These are phyloP conservation scores for Populus hybrid DNA, from an alignment of 441 rosid species.

Conservation along the genomic window DNA sequence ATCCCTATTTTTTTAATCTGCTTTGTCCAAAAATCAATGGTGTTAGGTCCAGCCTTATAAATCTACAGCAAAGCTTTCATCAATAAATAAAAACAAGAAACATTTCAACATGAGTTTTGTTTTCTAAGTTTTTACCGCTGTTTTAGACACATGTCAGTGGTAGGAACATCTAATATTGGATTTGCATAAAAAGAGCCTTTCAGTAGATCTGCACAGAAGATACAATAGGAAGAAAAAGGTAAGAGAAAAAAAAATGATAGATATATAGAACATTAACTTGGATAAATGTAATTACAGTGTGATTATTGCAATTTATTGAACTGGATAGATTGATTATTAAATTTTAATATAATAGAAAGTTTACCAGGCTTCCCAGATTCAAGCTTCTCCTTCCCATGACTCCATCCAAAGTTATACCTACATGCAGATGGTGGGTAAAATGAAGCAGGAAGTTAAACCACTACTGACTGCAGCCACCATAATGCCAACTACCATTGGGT, in stretches of 20 bases:
- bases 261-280: neutral
- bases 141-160: constrained; percentile 46
- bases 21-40: neutral
- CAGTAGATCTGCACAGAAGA: constrained; percentile 53
- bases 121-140: constrained; percentile 46
- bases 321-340: neutral
- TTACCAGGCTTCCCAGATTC: constrained; percentile 95
- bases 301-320: neutral
- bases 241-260: constrained; percentile 1
- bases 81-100: constrained; percentile 3
- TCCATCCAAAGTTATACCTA: constrained; percentile 97
- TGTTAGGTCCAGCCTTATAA: neutral
- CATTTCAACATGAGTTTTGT: constrained; percentile 4
- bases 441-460: constrained; percentile 7
- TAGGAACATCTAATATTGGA: constrained; percentile 76
- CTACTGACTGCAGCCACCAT: neutral
- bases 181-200: constrained; percentile 94
- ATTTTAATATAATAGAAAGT: constrained; percentile 10
- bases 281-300: neutral
- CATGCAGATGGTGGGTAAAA: constrained; percentile 9
- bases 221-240: neutral
- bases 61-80: constrained; percentile 9
- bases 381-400: constrained; percentile 94
- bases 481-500: neutral
- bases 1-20: constrained; percentile 3